Evolutionary conservation across 768 basidiomycete species (phyloP), one percentile per base, ranked within the genome.

Genomic region (Lactarius hengduanensis): DNA sequence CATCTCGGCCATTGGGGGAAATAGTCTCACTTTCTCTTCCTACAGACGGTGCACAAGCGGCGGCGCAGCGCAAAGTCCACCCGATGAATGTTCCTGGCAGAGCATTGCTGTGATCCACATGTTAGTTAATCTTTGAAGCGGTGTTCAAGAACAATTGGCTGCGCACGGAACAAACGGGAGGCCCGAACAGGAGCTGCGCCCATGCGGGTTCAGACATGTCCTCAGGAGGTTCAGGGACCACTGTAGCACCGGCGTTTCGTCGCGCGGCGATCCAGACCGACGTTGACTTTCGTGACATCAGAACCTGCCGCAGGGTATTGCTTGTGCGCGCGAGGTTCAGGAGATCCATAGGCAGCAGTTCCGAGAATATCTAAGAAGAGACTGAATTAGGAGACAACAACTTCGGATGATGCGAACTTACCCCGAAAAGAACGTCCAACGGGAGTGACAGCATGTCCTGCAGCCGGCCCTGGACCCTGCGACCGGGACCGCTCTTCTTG

Each of bases 151-250:
- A 38, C 36, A 16, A 2, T 34, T 4, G 38, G 43, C 34, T 15
- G 32, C 67, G 57, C 16, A 68, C 67, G 15, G 61, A 69, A 45
- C 68, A 69, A 7, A 69, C 36, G 16, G 68, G 50, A 47, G 65
- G 65, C 13, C 69, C 67, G 11, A 68, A 70, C 20, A 70, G 2
- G 20, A 70, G 59, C 22, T 69, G 47, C 22, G 68, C 69, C 69
- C 69, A 70, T 15, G 67, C 62, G 11, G 69, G 69, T 43, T 70
- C 69, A 20, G 69, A 69, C 62, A 70, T 69, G 32, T 69, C 67
- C n/a, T 70, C 69, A 0, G 69, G 69, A 16, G 62, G 62, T 9
- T 70, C 67, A 16, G 69, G 69, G 55, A 45, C 62, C 36, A 3
- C 57, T 5, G 54, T 53, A 13, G 38, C 40, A 20, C 57, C 65